Evolutionary conservation across 129 eudicot species (phyloP).

Genomic region (Centrapalus pauciflorus): DNA sequence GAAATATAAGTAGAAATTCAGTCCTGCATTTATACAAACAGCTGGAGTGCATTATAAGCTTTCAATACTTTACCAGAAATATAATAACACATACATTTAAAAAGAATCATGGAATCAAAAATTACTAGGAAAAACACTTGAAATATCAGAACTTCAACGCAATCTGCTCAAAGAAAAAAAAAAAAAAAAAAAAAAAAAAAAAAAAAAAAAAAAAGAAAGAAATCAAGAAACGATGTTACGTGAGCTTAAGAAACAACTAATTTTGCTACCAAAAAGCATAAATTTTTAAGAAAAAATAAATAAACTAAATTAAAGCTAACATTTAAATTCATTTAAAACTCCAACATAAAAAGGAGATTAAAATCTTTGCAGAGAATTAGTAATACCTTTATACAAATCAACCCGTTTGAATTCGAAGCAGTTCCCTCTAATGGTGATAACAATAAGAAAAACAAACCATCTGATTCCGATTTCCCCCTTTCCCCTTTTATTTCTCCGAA

Average conservation of each 20-base stretch:
- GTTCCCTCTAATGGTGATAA: conserved; percentile 38
- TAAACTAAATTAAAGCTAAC: conserved; percentile 29
- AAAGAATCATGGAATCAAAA: conserved; percentile 7
- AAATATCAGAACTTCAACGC: background rate
- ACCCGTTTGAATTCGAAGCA: conserved; percentile 42
- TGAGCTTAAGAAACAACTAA: background rate
- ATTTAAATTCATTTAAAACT: conserved; percentile 22
- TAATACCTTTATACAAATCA: conserved; percentile 19
- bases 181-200: conserved; percentile 21
- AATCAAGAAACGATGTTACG: conserved; percentile 23
- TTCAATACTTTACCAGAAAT: conserved; percentile 8
- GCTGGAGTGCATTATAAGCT: conserved; percentile 30
- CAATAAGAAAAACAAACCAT: background rate
- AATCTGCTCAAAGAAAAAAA: conserved; percentile 14
- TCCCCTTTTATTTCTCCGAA: conserved; percentile 26
- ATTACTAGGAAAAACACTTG: conserved; percentile 33
- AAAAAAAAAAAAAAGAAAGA: too few relatives aligned
- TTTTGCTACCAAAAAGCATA: conserved; percentile 11
- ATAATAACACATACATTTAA: background rate
- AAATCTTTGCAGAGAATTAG: conserved; percentile 44
- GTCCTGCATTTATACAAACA: conserved; percentile 30
- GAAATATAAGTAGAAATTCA: background rate
- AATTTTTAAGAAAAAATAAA: background rate
- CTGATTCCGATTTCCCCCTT: background rate
- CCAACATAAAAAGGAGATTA: conserved; percentile 23